These are phyloP conservation scores for Microcyclospora pomicola DNA, from an alignment of 2,329 filamentous ascomycete species.

Conservation along the genomic window DNA sequence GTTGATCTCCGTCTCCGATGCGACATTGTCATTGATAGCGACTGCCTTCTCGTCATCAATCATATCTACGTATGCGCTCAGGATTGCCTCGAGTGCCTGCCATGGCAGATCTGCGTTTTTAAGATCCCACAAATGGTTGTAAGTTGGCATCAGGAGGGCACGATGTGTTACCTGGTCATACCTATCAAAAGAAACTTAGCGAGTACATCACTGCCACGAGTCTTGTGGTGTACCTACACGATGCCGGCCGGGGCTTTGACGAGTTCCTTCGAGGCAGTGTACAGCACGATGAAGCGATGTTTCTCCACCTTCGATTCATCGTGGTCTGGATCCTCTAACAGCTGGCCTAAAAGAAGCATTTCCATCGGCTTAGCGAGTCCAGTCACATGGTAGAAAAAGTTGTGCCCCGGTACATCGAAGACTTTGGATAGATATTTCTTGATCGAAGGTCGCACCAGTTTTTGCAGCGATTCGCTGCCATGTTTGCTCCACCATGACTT, in stretches of 20 bases:
- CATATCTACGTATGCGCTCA: constrained; percentile 23
- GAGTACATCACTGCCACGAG: neutral
- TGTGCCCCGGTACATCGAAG: constrained; percentile 19
- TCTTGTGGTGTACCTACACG: constrained; percentile 8
- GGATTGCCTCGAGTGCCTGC: constrained; percentile 21
- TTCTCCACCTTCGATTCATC: constrained; percentile 13
- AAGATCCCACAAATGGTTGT: constrained; percentile 20
- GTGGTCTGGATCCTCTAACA: constrained; percentile 17
- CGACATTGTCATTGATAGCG: constrained; percentile 15
- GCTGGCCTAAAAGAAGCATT: constrained; percentile 17
- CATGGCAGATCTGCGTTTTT: constrained; percentile 18
- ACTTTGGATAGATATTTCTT: constrained; percentile 19
- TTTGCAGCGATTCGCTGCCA: constrained; percentile 14
- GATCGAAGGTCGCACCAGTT: constrained; percentile 15
- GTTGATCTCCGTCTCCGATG: constrained; percentile 7
- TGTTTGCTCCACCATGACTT: constrained; percentile 20
- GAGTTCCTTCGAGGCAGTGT: constrained; percentile 16
- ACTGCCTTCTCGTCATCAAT: constrained; percentile 21
- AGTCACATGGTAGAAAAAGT: constrained; percentile 22
- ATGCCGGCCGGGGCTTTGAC: constrained; percentile 20
- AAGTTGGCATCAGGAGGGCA: constrained; percentile 22
- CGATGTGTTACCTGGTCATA: constrained; percentile 18
- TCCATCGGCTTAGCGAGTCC: constrained; percentile 16
- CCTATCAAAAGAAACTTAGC: constrained; percentile 1
- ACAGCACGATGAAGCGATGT: constrained; percentile 19